Evolutionary conservation across 139 green algal species (phyloP).

Genomic region (Asterochloris sp.): DNA sequence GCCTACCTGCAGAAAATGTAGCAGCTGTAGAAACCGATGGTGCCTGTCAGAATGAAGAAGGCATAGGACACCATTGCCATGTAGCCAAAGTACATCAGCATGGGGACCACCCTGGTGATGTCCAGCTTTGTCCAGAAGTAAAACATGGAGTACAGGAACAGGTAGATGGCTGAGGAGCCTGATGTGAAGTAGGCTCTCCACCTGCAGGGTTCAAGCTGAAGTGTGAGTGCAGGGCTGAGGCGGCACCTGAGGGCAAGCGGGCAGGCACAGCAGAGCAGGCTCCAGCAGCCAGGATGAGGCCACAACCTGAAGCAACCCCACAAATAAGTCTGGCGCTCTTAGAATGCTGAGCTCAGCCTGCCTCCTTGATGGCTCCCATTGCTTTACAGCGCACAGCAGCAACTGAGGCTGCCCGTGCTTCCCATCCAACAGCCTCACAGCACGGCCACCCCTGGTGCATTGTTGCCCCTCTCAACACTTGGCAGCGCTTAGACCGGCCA

Average conservation of each 20-base stretch:
- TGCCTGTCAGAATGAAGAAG: constrained; percentile 82
- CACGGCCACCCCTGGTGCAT: too few species aligned
- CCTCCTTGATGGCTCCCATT: too few species aligned
- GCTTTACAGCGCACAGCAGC: too few species aligned
- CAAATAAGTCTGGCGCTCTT: too few species aligned
- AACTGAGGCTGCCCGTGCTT: too few species aligned
- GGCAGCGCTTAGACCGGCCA: too few species aligned
- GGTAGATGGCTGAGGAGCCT: constrained; percentile 87
- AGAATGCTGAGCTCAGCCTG: too few species aligned
- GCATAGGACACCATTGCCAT: constrained; percentile 89
- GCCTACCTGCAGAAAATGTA: constrained; percentile 89
- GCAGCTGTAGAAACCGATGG: constrained; percentile 94
- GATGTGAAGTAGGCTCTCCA: constrained; percentile 94
- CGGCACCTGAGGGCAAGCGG: background rate
- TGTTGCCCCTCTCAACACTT: too few species aligned
- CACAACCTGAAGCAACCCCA: too few species aligned
- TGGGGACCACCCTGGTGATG: constrained; percentile 82
- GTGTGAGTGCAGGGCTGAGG: background rate
- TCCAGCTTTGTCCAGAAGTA: constrained; percentile 98
- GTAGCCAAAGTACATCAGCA: constrained; percentile 95
- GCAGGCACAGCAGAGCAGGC: background rate
- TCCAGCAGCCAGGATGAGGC: background rate
- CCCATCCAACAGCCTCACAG: too few species aligned
- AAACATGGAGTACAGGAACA: constrained; percentile 95
- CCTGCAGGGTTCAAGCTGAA: constrained; percentile 38